Conservation (phyloP, 202 grass and related monocot species). For the Saccharum hybrid region DNA sequence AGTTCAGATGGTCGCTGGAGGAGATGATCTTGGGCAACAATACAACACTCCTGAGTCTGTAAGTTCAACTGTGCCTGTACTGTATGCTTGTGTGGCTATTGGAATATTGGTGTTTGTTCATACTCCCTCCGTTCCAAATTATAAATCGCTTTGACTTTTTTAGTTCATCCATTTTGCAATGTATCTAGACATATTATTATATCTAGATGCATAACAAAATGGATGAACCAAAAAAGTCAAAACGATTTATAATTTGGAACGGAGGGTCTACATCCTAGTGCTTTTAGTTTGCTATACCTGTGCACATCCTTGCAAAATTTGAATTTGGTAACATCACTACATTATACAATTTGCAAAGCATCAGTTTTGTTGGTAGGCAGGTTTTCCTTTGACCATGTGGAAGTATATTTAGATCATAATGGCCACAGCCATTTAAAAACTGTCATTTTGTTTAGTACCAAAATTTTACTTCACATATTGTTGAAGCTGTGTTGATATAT, state of each 20-base stretch:
- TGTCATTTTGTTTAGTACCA: neutral
- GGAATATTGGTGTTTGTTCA: neutral
- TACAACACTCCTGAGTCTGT: conserved; percentile 75
- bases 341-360: neutral
- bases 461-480: neutral
- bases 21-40: conserved; percentile 79
- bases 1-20: conserved; percentile 69
- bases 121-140: no score
- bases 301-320: neutral
- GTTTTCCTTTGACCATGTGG: neutral
- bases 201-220: no score
- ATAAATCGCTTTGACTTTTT: no score
- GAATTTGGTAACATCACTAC: neutral
- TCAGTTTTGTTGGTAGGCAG: neutral
- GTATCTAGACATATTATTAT: no score
- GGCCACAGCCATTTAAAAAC: neutral
- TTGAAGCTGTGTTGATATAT: neutral
- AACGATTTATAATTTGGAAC: no score
- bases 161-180: no score
- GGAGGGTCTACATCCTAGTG: neutral
- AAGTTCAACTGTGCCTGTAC: conserved; percentile 44
- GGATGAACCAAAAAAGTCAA: no score
- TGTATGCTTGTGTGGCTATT: neutral
- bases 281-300: neutral
- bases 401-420: neutral